Percentiles rank a stretch among this genome's conserved stretches.
phyloP scores from a whole-genome alignment of 108 stramenopile species.

The Nitzschia palea region DNA sequence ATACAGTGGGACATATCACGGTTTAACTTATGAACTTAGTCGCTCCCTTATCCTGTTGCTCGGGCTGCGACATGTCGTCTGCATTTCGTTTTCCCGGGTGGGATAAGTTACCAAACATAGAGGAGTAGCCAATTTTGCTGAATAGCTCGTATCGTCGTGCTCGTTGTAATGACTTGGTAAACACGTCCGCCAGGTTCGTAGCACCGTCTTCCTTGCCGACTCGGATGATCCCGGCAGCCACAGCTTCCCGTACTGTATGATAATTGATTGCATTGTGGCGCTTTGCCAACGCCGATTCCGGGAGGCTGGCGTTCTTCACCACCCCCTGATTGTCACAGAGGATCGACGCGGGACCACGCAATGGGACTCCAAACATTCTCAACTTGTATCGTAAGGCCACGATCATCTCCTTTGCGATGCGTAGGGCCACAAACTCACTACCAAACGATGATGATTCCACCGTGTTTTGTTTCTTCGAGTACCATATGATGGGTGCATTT shows the following conservation, averaged over 20 bases:
- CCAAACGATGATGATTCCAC: constrained; percentile 54
- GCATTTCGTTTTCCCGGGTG: too few relatives aligned
- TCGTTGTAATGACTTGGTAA: constrained; percentile 32
- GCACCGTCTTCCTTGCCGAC: constrained; percentile 18
- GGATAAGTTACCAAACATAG: too few relatives aligned
- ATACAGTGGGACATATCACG: too few relatives aligned
- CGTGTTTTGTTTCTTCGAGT: constrained; percentile 47
- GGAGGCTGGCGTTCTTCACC: neutral
- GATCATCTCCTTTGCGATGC: constrained; percentile 12
- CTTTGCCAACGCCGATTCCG: neutral
- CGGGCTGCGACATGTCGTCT: too few relatives aligned
- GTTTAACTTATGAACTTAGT: too few relatives aligned
- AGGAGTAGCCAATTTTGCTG: too few relatives aligned
- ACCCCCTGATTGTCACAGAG: neutral
- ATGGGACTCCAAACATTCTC: constrained; percentile 54
- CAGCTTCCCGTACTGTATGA: neutral
- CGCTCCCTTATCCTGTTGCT: too few relatives aligned
- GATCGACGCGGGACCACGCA: neutral
- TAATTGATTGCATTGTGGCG: neutral
- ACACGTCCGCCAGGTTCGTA: constrained; percentile 46
- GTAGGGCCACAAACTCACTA: constrained; percentile 43
- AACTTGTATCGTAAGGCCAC: constrained; percentile 50
- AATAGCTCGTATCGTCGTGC: neutral
- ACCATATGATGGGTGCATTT: constrained; percentile 41
- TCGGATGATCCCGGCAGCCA: neutral